Conservation (phyloP, 129 eudicot genomes). For the Flaveria sonorensis region DNA sequence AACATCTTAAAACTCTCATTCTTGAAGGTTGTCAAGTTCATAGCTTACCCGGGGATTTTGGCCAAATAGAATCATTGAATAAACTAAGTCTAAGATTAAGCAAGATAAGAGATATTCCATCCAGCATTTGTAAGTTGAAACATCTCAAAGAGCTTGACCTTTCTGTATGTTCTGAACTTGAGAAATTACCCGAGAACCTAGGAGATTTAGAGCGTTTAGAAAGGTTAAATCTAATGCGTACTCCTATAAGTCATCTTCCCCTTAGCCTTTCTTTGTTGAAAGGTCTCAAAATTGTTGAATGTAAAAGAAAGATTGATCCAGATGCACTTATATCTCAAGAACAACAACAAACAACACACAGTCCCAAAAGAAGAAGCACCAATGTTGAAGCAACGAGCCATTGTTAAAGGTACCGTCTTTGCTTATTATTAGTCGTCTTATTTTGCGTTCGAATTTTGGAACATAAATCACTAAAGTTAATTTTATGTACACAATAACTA, state of each 20-base stretch:
- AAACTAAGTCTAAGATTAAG: background rate
- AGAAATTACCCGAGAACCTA: constrained; percentile 20
- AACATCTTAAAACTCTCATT: constrained; percentile 10
- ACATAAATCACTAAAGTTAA: background rate
- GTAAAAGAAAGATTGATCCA: background rate
- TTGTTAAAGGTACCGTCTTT: background rate
- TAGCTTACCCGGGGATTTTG: constrained; percentile 6
- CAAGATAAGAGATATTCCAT: constrained; percentile 5
- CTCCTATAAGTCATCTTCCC: constrained; percentile 6
- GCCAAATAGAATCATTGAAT: constrained; percentile 22
- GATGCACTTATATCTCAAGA: background rate
- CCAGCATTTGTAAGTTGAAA: constrained; percentile 21
- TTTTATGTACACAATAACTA: background rate
- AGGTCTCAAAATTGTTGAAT: background rate
- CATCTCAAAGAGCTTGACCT: constrained; percentile 5
- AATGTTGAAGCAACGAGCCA: background rate
- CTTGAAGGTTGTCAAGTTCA: background rate
- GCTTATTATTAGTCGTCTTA: background rate
- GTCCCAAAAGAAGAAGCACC: background rate
- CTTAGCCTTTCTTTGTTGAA: constrained; percentile 8
- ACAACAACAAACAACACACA: background rate
- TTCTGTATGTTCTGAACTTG: background rate
- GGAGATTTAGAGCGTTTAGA: constrained; percentile 1
- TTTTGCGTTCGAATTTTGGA: background rate
- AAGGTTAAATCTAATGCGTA: background rate